phyloP scores from a whole-genome alignment of 2,329 filamentous ascomycete genomes.

The Neospermospora avenae region DNA sequence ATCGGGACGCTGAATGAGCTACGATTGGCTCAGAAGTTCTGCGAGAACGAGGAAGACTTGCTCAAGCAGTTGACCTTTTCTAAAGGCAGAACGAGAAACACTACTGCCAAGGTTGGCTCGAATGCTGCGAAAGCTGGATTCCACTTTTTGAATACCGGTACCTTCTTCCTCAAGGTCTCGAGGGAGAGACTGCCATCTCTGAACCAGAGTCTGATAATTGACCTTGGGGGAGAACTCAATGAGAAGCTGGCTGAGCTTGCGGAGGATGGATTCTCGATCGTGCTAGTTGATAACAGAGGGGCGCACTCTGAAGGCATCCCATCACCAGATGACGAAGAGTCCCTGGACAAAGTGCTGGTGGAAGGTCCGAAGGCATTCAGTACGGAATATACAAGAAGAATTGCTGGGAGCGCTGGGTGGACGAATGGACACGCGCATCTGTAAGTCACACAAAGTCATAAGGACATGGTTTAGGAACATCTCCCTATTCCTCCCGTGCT shows the following conservation, averaged over 20 bases:
- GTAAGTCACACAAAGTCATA: neutral
- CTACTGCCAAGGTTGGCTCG: neutral
- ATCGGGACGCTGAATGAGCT: neutral
- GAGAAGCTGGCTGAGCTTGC: neutral
- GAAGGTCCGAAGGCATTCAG: neutral
- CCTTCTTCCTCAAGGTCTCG: neutral
- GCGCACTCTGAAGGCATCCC: neutral
- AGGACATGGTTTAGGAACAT: no score
- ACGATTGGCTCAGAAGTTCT: constrained; percentile 1
- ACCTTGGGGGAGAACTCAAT: neutral
- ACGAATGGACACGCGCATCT: constrained; percentile 4
- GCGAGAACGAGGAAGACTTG: neutral
- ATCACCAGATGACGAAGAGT: neutral
- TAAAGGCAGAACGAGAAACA: neutral
- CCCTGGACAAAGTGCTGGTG: neutral
- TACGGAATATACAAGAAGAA: neutral
- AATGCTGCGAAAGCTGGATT: neutral
- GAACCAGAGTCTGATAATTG: constrained; percentile 1
- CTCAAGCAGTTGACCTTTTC: neutral
- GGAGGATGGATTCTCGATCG: neutral
- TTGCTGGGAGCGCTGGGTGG: neutral
- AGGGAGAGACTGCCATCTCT: neutral
- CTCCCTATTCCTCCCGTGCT: no score
- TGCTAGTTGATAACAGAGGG: neutral
- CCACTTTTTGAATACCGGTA: neutral